phyloP scores from a whole-genome alignment of 2,329 filamentous ascomycete species.

The Aspergillus fijiensis region DNA sequence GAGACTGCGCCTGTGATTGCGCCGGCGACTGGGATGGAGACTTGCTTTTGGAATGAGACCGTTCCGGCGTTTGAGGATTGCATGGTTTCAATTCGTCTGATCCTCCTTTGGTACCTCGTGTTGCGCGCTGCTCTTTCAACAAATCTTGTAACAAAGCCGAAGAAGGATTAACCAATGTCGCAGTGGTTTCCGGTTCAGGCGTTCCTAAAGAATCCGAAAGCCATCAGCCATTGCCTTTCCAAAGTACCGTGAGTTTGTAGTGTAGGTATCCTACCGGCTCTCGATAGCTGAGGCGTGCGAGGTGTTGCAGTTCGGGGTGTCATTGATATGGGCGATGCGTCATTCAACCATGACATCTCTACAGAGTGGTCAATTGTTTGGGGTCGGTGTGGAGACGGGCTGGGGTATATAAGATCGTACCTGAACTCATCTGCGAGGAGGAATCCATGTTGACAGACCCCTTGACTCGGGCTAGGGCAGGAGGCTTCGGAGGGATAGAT shows the following conservation, averaged over 20 bases:
- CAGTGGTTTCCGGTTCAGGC: conserved; percentile 27
- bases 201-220: conserved; percentile 23
- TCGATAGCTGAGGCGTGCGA: conserved; percentile 24
- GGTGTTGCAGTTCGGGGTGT: conserved; percentile 22
- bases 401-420: conserved; percentile 14
- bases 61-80: conserved; percentile 27
- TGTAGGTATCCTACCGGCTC: conserved; percentile 21
- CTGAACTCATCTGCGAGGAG: conserved; percentile 24
- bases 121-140: conserved; percentile 44
- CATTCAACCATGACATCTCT: conserved; percentile 33
- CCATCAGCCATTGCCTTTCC: conserved; percentile 10
- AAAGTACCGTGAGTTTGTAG: not conserved
- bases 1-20: conserved; percentile 15
- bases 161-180: conserved; percentile 40
- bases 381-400: not conserved
- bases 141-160: conserved; percentile 42
- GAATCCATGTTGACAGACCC: conserved; percentile 33
- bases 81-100: conserved; percentile 27
- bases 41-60: conserved; percentile 8
- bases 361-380: conserved; percentile 10
- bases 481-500: conserved; percentile 28
- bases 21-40: conserved; percentile 16
- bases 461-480: conserved; percentile 34
- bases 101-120: conserved; percentile 31
- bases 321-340: conserved; percentile 27